Conservation (phyloP, 495 filamentous ascomycete genomes). For the Neurospora sp. region DNA sequence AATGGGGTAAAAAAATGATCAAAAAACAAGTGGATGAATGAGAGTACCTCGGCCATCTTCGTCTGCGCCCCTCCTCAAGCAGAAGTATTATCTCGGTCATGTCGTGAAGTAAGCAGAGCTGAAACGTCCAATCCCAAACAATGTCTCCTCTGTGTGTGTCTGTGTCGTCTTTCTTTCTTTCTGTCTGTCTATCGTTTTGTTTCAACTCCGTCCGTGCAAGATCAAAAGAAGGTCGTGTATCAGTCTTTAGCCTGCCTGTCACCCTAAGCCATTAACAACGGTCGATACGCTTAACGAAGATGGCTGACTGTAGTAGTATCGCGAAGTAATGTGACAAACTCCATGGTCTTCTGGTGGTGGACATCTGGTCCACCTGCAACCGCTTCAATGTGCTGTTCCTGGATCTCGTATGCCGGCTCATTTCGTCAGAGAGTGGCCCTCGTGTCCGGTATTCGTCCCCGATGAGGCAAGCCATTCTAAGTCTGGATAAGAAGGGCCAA, state of each 20-base stretch:
- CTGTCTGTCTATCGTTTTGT: constrained; percentile 7
- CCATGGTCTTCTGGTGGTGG: constrained; percentile 16
- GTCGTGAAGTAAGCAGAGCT: not conserved
- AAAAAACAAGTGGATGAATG: not conserved
- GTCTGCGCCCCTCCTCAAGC: not conserved
- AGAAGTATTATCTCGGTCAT: not conserved
- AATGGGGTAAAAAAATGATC: not conserved
- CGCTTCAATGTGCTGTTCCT: not conserved
- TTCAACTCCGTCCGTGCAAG: constrained; percentile 5
- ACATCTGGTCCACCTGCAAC: not conserved
- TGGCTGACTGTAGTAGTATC: constrained; percentile 6
- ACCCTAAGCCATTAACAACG: not conserved
- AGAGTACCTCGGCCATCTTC: not conserved
- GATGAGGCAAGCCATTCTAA: constrained; percentile 1
- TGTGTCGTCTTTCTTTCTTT: constrained; percentile 10
- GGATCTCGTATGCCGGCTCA: not conserved
- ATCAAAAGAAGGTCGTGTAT: constrained; percentile 3
- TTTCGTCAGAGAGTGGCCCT: not conserved
- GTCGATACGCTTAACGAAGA: constrained; percentile 20
- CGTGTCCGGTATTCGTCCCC: not conserved
- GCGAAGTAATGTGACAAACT: constrained; percentile 15
- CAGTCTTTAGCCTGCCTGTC: not conserved
- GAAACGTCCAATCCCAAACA: not conserved
- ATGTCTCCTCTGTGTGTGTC: not conserved
- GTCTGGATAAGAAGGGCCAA: not conserved